Conservation (phyloP, 164 flowering plant species). For the Vitis vinifera region ASM3070453v1 NC_081823.1:6610001-6610500, state of each 20-base stretch:
- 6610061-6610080: conserved; percentile 42
- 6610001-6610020: not conserved
- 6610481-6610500: no score
- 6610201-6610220: conserved; percentile 46
- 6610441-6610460: conserved; percentile 63
- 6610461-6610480: conserved; percentile 60
- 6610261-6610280: conserved; percentile 48
- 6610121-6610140: conserved; percentile 32
- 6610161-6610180: conserved; percentile 36
- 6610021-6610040: not conserved
- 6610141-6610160: conserved; percentile 38
- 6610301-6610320: no score
- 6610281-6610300: conserved; percentile 26
- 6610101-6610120: conserved; percentile 46
- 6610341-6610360: no score
- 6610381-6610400: conserved; percentile 89
- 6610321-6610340: no score
- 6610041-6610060: conserved; percentile 52
- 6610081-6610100: conserved; percentile 36
- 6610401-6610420: conserved; percentile 90
- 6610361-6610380: conserved; percentile 37
- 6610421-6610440: conserved; percentile 85
- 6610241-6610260: conserved; percentile 49
- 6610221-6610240: conserved; percentile 53
- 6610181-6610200: conserved; percentile 47